Conservation (phyloP, 768 basidiomycete genomes). For the Xerocomus potaroensis region DNA sequence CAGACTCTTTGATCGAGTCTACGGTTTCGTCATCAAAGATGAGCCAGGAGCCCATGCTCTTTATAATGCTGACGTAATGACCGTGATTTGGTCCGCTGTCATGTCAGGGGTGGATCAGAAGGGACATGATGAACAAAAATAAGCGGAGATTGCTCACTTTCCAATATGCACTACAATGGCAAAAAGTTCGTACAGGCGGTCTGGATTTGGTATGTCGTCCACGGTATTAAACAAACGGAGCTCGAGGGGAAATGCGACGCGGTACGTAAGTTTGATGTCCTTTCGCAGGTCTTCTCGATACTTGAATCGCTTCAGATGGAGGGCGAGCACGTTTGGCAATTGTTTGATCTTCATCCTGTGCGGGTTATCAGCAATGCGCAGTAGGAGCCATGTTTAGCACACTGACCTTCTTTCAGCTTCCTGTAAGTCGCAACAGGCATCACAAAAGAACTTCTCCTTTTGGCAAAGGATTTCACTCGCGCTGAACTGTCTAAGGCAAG, state of each 20-base stretch:
- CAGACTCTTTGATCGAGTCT: conserved; percentile 78
- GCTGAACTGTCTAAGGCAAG: conserved; percentile 94
- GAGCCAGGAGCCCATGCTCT: conserved; percentile 79
- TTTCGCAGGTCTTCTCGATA: conserved; percentile 89
- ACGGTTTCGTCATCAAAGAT: conserved; percentile 96
- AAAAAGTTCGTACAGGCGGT: conserved; percentile 90
- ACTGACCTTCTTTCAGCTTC: conserved; percentile 93
- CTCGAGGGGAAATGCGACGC: conserved; percentile 94
- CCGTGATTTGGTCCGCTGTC: conserved; percentile 95
- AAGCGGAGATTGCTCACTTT: conserved; percentile 59
- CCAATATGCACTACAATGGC: conserved; percentile 99
- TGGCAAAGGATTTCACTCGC: conserved; percentile 98
- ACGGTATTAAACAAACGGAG: conserved; percentile 96
- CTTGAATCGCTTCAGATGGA: conserved; percentile 98
- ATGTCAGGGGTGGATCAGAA: conserved; percentile 14
- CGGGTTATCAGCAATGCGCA: conserved; percentile 6
- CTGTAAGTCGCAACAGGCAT: conserved; percentile 92
- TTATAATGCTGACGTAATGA: conserved; percentile 95
- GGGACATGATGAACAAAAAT: conserved; percentile 1
- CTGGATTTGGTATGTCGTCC: conserved; percentile 88
- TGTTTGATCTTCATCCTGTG: conserved; percentile 97
- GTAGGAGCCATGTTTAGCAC: neutral
- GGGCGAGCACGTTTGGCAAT: conserved; percentile 88
- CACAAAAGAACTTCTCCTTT: conserved; percentile 98
- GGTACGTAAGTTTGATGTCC: conserved; percentile 94